These are phyloP conservation scores for Helicocarpus griseus DNA, from an alignment of 2,329 filamentous ascomycete species.

Conservation along the genomic window DNA sequence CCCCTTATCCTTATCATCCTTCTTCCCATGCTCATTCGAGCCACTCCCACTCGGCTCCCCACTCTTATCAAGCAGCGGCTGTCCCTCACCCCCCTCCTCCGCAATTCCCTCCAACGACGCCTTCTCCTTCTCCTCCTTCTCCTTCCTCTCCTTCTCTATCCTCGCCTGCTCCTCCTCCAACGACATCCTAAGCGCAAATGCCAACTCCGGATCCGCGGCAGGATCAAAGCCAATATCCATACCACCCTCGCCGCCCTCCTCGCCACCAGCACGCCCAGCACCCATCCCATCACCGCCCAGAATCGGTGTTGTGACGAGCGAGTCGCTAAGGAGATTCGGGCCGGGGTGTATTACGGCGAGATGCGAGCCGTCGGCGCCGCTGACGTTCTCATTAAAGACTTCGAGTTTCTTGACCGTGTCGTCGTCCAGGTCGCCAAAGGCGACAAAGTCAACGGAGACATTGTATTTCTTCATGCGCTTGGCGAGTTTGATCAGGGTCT, in stretches of 20 bases:
- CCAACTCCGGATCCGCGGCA: constrained; percentile 82
- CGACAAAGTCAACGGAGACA: constrained; percentile 85
- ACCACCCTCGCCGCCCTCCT: constrained; percentile 45
- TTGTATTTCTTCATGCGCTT: constrained; percentile 99
- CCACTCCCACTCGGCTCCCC: constrained; percentile 56
- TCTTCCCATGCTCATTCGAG: constrained; percentile 42
- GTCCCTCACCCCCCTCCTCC: constrained; percentile 56
- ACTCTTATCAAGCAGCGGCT: constrained; percentile 54
- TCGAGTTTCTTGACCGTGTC: constrained; percentile 83
- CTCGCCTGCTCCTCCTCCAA: constrained; percentile 96
- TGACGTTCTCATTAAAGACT: constrained; percentile 87
- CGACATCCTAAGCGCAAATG: constrained; percentile 89
- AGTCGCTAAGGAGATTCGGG: constrained; percentile 83
- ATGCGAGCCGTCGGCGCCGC: constrained; percentile 82
- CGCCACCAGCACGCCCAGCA: constrained; percentile 33
- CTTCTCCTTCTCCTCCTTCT: constrained; percentile 57
- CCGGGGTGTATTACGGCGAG: constrained; percentile 85
- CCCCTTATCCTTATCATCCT: constrained; percentile 38
- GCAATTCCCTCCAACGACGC: constrained; percentile 71
- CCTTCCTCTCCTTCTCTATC: constrained; percentile 73
- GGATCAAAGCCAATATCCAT: constrained; percentile 87
- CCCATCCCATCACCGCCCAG: constrained; percentile 69
- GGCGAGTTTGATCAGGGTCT: constrained; percentile 76
- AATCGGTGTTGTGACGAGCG: constrained; percentile 81
- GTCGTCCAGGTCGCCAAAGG: constrained; percentile 87